Evolutionary conservation across 2,329 filamentous ascomycete species (phyloP).

Genomic region (Phialemonium atrogriseum): DNA sequence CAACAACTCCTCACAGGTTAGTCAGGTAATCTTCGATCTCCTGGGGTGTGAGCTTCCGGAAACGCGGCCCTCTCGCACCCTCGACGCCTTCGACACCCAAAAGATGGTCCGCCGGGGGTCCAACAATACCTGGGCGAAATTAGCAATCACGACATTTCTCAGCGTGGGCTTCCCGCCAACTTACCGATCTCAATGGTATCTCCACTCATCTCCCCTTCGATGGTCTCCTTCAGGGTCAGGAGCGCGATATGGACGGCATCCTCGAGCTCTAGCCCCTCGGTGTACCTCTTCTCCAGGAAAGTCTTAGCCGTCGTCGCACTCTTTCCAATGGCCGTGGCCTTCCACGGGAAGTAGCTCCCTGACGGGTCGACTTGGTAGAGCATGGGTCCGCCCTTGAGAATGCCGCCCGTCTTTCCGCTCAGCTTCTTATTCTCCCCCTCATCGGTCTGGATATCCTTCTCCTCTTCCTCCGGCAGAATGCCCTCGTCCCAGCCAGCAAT

Average conservation of each 20-base stretch:
- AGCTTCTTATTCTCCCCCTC: constrained; percentile 63
- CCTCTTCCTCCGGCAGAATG: constrained; percentile 69
- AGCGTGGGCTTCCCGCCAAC: constrained; percentile 17
- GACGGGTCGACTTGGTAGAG: constrained; percentile 99
- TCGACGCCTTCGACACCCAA: constrained; percentile 87
- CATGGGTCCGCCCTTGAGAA: constrained; percentile 92
- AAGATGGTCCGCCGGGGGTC: constrained; percentile 85
- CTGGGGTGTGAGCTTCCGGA: constrained; percentile 91
- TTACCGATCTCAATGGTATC: constrained; percentile 96
- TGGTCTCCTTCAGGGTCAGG: constrained; percentile 96
- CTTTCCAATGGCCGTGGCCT: constrained; percentile 98
- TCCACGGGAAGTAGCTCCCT: constrained; percentile 98
- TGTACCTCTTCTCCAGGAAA: constrained; percentile 98
- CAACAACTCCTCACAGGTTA: constrained; percentile 64
- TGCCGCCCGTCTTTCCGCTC: constrained; percentile 85
- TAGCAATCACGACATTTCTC: constrained; percentile 10
- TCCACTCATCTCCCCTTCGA: constrained; percentile 98
- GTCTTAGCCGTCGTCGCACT: constrained; percentile 97
- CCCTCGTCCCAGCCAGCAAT: constrained; percentile 98
- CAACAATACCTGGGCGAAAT: constrained; percentile 68
- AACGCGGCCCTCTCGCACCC: constrained; percentile 74
- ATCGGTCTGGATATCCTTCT: constrained; percentile 35
- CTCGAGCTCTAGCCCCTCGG: constrained; percentile 91
- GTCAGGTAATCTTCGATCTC: constrained; percentile 99
- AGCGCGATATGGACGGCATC: constrained; percentile 98